Conservation (phyloP, 1,284 basidiomycete genomes). For the Lignosus rhinocerotis region DNA sequence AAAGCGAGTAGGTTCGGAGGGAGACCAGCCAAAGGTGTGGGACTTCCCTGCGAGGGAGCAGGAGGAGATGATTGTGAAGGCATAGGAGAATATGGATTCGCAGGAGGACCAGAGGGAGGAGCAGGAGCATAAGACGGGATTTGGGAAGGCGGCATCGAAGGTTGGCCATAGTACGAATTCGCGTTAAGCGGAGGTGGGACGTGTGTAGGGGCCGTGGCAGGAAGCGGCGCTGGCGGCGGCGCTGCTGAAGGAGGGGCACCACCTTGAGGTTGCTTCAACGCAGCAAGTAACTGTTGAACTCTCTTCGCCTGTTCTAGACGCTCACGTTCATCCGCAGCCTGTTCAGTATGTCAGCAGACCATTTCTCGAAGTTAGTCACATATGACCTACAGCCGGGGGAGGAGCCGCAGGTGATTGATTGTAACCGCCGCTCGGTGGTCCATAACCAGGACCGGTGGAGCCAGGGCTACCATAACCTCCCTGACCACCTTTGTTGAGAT, state of each 20-base stretch:
- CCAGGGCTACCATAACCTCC: slow-evolving; percentile 37
- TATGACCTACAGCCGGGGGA: slow-evolving; percentile 28
- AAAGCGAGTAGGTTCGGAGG: slow-evolving; percentile 34
- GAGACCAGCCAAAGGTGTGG: slow-evolving; percentile 21
- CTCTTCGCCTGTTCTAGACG: slow-evolving; percentile 80
- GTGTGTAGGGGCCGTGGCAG: slow-evolving; percentile 35
- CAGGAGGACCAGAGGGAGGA: slow-evolving; percentile 6
- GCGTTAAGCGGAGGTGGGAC: slow-evolving; percentile 28
- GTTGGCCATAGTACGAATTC: slow-evolving; percentile 24
- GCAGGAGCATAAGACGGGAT: slow-evolving; percentile 13
- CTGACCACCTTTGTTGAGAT: slow-evolving; percentile 30
- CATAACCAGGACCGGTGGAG: slow-evolving; percentile 29
- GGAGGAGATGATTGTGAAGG: slow-evolving; percentile 19
- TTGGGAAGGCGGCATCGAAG: slow-evolving; percentile 19
- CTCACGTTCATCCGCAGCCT: slow-evolving; percentile 65
- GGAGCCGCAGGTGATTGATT: slow-evolving; percentile 28
- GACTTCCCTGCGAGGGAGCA: background rate
- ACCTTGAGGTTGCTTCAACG: slow-evolving; percentile 68
- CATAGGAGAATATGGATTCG: slow-evolving; percentile 21
- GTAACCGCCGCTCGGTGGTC: slow-evolving; percentile 32
- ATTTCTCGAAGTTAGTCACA: background rate
- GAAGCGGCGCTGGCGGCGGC: slow-evolving; percentile 31
- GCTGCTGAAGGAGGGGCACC: slow-evolving; percentile 24
- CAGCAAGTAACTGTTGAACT: slow-evolving; percentile 79
- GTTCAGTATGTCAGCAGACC: background rate